Evolutionary conservation across 2,329 filamentous ascomycete species (phyloP).

Genomic region (Colletotrichum chlorophyti): DNA sequence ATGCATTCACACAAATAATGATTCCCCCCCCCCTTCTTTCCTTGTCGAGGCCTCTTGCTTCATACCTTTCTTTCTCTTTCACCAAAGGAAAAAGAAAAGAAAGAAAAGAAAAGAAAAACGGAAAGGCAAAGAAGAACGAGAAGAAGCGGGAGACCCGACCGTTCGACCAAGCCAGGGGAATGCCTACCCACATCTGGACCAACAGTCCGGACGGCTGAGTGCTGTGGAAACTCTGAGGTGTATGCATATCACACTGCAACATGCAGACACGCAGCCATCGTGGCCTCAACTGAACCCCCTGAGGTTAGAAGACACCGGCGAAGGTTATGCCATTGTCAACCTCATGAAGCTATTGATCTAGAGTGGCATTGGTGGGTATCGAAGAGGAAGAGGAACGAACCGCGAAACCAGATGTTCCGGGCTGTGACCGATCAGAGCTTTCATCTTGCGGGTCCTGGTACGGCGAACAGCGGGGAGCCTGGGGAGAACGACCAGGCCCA

Average conservation of each 20-base stretch:
- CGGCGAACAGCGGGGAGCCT: conserved; percentile 1
- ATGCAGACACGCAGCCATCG: neutral
- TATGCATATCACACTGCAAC: no score
- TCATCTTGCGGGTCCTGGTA: neutral
- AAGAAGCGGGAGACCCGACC: no score
- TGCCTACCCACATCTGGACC: no score
- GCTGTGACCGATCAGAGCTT: conserved; percentile 4
- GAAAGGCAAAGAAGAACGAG: no score
- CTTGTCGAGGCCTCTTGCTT: neutral
- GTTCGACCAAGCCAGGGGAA: no score
- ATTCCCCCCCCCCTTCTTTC: neutral
- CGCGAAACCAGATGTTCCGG: neutral
- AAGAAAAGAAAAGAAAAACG: no score
- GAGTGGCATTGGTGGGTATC: neutral
- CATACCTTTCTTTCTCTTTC: neutral
- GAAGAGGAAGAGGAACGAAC: neutral
- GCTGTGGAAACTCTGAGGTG: no score
- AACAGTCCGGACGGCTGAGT: no score
- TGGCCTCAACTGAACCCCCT: neutral
- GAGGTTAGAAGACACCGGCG: no score
- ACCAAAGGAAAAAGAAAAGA: no score
- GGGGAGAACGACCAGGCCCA: conserved; percentile 9
- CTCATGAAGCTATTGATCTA: neutral
- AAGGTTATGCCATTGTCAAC: no score
- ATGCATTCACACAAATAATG: conserved; percentile 27